Evolutionary conservation across 2,329 filamentous ascomycete species (phyloP), one percentile per base, ranked within the genome.

Genomic region (Cryphonectria parasitica): DNA sequence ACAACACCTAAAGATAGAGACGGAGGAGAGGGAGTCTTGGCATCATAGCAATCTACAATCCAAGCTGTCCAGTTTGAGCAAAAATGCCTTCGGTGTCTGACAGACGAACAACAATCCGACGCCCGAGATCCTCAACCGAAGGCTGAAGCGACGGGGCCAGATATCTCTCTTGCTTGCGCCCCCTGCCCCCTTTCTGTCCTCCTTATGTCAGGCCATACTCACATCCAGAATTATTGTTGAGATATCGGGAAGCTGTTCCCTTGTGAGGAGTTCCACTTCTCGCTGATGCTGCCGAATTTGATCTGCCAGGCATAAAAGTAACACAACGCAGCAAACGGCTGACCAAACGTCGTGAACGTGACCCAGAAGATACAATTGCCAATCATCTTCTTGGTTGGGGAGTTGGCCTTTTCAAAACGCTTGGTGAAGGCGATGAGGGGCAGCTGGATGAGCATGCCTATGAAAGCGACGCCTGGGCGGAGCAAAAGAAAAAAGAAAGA

Each of bases 271-370:
- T 31, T 69, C 71, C 71, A 73, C 62, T 69, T 71, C 74, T 82
- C 84, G 74, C 88, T 93, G 31, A 95, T 91, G 76, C 91, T 94
- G 17, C 96, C 96, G 79, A 97, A 98, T 83, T 98, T 98, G 69
- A 94, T 94, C 82, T 98, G 95, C 95, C 96, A 99, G 1, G 95
- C 95, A 79, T 98, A 98, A 80, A 98, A 99, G 80, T 99, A 99
- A 79, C 97, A 86, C 72, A 99, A 83, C 0, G 94, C 95, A 1
- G 94, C 96, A 75, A 98, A 88, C 0, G 96, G 96, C 83, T 99
- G 96, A 3, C 96, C 96, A 17, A 99, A 92, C 2, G 98, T 89
- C 74, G 95, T 98, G 78, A 99, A 99, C 17, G 92, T 95, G 28
- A 98, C 86, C 96, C 96, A 98, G 80, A 99, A 99, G 70, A 97